Base-by-base conservation (phyloP, 2,329 filamentous ascomycete genomes). In the Talaromyces rugulosus region DNA sequence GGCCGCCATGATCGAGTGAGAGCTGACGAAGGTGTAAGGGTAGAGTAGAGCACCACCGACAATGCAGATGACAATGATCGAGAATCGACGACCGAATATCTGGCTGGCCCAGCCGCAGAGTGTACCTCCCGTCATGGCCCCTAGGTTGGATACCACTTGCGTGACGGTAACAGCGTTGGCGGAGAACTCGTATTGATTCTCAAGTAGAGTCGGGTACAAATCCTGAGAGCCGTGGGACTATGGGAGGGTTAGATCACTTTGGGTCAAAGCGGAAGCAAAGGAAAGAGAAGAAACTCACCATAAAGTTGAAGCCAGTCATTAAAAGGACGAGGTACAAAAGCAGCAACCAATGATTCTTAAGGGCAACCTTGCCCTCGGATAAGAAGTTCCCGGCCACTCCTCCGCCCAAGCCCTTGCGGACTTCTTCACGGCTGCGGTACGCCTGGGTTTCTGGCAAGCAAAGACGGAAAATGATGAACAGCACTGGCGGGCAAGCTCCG, bases 261-360 rank as follows among this genome's bases (percentile, higher is more conserved):
- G 3, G 7, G 31, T n/a, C 27, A 42, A 9, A 44, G 31, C 54
- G 36, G 16, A 53, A 18, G 33, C 28, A 4, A 31, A 28, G 36
- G 58, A 40, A 30, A 9, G 33, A 14, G 52, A 16, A 12, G 11
- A 7, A 31, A 66, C 71, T 62, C 67, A 80, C 78, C 89, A 95
- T 92, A 72, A 95, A 96, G 77, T 96, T 96, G 81, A 96, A 95
- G 4, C 91, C 91, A 1, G 91, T 89, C 91, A 96, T 96, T 44
- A 96, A 81, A 23, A 96, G 80, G 6, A 96, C 90, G 62, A 96
- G 81, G 76, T 96, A 96, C 40, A 87, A 79, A 61, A 96, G 80
- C 2, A 96, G 76, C 14, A 91, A 66, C 92, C 92, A 96, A 75
- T 96, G 91, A 11, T 86, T 84, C 75, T 86, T 88, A 33, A 96